Conservation (phyloP, 2,329 filamentous ascomycete species). For the Colletotrichum higginsianum region DNA sequence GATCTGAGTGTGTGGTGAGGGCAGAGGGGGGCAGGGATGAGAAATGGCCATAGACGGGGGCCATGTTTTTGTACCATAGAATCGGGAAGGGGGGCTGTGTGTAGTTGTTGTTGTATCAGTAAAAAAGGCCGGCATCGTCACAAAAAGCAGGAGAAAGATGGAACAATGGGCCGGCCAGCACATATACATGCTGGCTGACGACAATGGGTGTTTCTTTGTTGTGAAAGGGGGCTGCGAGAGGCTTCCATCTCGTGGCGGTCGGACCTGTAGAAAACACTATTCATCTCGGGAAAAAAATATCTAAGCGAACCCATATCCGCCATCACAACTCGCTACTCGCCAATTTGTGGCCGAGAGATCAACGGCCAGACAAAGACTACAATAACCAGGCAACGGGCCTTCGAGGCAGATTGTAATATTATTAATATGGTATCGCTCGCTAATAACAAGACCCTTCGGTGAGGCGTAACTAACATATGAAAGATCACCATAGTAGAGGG, state of each 20-base stretch:
- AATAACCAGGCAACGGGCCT: background rate
- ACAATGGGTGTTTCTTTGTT: background rate
- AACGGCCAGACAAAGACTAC: too few species aligned
- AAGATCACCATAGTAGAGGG: background rate
- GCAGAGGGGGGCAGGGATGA: background rate
- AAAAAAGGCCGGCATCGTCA: background rate
- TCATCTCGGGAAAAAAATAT: background rate
- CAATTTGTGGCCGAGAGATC: too few species aligned
- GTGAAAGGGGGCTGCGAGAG: background rate
- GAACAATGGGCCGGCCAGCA: background rate
- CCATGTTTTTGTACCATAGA: conserved; percentile 30
- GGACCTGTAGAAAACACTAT: background rate
- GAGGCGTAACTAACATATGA: background rate
- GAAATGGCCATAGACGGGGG: background rate
- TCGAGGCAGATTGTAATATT: background rate
- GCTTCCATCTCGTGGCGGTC: background rate
- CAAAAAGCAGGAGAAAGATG: conserved; percentile 2
- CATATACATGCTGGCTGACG: background rate
- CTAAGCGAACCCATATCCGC: background rate
- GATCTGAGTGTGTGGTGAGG: background rate
- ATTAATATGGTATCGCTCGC: background rate
- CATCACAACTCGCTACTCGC: too few species aligned
- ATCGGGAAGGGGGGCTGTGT: background rate
- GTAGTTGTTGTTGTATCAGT: conserved; percentile 16
- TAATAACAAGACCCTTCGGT: background rate